Evolutionary conservation across 352 stramenopile genomes (phyloP), one percentile per base, ranked within the genome.

Genomic region (Phytopythium vexans): DNA sequence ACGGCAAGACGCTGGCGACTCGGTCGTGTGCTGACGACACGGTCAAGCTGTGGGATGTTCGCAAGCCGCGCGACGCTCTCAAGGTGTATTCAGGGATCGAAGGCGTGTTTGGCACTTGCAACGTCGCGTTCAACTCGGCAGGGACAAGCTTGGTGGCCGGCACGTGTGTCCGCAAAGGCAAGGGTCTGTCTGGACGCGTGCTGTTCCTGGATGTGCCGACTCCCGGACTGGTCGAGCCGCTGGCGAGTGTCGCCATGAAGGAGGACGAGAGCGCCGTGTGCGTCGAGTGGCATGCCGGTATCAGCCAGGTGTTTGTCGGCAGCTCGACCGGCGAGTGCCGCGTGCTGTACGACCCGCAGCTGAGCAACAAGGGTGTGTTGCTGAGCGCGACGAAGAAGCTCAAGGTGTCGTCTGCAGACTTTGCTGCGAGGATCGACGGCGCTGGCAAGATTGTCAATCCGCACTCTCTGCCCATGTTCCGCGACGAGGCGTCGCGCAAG

Each of bases 271-370:
- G 82, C 56, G 85, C 80, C 1, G 62, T 95, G 16, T 89, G 79
- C 21, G 85, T 95, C 36, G 79, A 92, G 57, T 95, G 85, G 85
- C 85, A 95, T 39, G 59, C 82, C 31, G 75, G 74, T 2, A 91
- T 95, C 64, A 89, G 92, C 53, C 82, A 95, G 52, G 40, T 94
- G 48, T 87, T 92, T 54, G 78, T 92, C 2, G 84, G 84, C 5
- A 82, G 67, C 52, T 92, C 80, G 3, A 85, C 58, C 3, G 81
- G 74, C 27, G 62, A 52, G 32, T 88, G 80, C 11, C 80, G 82
- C 45, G 75, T 93, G 32, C 62, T 89, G 6, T 95, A 95, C 59
- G 77, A 86, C 40, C 78, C 79, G 0, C 50, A 47, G 38, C 73
- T 86, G 63, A 95, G 85, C 48, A 77, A 64, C 8, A 92, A 92